These are phyloP conservation scores for Hypoxylon sp. DNA, from an alignment of 2,329 filamentous ascomycete genomes.

Conservation along the genomic window DNA sequence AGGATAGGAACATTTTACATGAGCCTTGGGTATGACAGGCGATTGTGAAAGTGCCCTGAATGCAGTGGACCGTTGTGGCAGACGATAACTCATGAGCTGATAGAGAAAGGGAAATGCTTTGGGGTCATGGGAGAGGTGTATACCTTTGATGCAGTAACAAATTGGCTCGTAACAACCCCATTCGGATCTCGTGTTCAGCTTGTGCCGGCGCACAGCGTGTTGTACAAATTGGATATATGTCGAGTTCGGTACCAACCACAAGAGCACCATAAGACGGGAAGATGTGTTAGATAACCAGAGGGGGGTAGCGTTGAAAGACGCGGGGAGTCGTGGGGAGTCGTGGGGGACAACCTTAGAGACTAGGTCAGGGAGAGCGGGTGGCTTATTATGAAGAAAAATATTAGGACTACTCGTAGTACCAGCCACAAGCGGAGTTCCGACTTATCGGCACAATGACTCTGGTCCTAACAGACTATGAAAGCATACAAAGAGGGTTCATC, in stretches of 20 bases:
- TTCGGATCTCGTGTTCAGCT: slow-evolving; percentile 43
- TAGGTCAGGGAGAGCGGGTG: neutral
- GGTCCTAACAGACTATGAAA: slow-evolving; percentile 16
- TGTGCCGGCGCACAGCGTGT: slow-evolving; percentile 36
- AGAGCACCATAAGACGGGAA: slow-evolving; percentile 10
- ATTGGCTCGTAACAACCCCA: slow-evolving; percentile 21
- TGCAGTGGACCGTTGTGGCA: slow-evolving; percentile 41
- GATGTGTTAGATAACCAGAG: slow-evolving; percentile 11
- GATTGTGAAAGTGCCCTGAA: slow-evolving; percentile 35
- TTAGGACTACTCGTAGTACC: slow-evolving; percentile 5
- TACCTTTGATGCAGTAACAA: slow-evolving; percentile 29
- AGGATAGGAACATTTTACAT: slow-evolving; percentile 46
- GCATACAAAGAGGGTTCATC: neutral
- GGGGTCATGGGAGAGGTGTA: slow-evolving; percentile 13
- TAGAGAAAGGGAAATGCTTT: slow-evolving; percentile 7
- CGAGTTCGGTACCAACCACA: slow-evolving; percentile 12
- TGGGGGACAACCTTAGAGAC: slow-evolving; percentile 16
- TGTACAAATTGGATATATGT: slow-evolving; percentile 18
- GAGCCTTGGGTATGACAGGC: slow-evolving; percentile 38
- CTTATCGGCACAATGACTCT: slow-evolving; percentile 13
- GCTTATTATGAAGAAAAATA: slow-evolving; percentile 13
- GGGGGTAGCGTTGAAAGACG: slow-evolving; percentile 4
- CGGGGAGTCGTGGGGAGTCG: slow-evolving; percentile 31
- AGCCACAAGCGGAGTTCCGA: slow-evolving; percentile 44
- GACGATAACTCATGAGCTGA: slow-evolving; percentile 30